Evolutionary conservation across 345 rosid species (phyloP).

Genomic region (Boechera retrofracta): DNA sequence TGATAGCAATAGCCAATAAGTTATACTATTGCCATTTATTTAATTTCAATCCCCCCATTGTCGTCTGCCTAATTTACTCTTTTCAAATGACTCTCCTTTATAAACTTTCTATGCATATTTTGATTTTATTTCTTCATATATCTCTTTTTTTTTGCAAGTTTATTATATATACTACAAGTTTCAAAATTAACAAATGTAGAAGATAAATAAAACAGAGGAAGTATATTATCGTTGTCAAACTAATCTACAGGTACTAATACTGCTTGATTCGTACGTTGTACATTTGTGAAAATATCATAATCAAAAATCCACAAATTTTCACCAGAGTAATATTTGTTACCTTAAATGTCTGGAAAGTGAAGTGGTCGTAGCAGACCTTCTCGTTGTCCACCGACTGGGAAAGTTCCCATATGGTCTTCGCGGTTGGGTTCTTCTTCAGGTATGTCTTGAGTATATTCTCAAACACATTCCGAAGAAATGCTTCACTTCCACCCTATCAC

Average conservation of each 20-base stretch:
- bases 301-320: background rate
- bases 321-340: slow-evolving; percentile 39
- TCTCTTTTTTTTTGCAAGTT: too few species aligned
- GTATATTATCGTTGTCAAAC: background rate
- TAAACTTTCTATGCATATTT: background rate
- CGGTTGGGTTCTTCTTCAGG: slow-evolving; percentile 68
- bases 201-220: background rate
- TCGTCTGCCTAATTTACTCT: too few species aligned
- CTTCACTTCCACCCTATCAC: slow-evolving; percentile 49
- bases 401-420: slow-evolving; percentile 64
- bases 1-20: too few species aligned
- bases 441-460: slow-evolving; percentile 61
- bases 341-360: slow-evolving; percentile 82
- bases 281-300: background rate
- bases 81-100: background rate
- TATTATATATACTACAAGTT: background rate
- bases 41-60: too few species aligned
- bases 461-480: slow-evolving; percentile 64
- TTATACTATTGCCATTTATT: too few species aligned
- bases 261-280: background rate
- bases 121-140: background rate
- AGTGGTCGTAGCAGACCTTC: slow-evolving; percentile 72
- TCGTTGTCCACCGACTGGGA: slow-evolving; percentile 58
- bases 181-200: background rate
- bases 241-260: background rate